Evolutionary conservation across 768 basidiomycete species (phyloP).

Genomic region (Clavaria fumosa): DNA sequence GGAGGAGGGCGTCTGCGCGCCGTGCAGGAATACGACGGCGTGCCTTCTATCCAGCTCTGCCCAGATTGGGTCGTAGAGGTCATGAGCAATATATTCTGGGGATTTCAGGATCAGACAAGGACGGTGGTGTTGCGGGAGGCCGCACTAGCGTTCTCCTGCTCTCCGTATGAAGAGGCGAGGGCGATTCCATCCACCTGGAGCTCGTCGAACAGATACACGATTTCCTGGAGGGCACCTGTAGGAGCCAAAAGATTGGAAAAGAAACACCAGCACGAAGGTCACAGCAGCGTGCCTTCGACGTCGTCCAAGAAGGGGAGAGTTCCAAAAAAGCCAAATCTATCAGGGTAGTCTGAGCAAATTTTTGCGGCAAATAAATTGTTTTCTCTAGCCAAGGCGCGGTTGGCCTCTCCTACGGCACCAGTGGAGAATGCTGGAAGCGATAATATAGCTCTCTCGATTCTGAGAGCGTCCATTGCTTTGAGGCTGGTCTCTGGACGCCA

Average conservation of each 20-base stretch:
- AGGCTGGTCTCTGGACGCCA: slow-evolving; percentile 48
- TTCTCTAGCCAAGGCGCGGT: slow-evolving; percentile 25
- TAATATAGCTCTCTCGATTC: slow-evolving; percentile 45
- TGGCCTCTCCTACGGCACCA: slow-evolving; percentile 24
- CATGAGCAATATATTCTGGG: slow-evolving; percentile 54
- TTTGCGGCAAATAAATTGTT: slow-evolving; percentile 33
- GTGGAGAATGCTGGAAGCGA: slow-evolving; percentile 44
- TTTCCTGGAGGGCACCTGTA: slow-evolving; percentile 43
- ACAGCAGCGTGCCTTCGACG: slow-evolving; percentile 30
- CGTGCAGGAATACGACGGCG: slow-evolving; percentile 59
- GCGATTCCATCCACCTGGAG: slow-evolving; percentile 51
- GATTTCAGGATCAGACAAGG: too few species aligned
- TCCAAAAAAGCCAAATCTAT: slow-evolving; percentile 57
- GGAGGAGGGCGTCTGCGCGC: slow-evolving; percentile 48
- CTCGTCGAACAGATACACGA: slow-evolving; percentile 43
- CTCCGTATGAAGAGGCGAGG: slow-evolving; percentile 52
- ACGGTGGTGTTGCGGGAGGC: too few species aligned
- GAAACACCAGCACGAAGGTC: not conserved
- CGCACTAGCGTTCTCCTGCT: slow-evolving; percentile 35
- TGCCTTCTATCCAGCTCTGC: slow-evolving; percentile 43
- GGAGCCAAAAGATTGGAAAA: not conserved
- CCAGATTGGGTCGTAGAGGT: slow-evolving; percentile 52
- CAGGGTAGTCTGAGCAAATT: slow-evolving; percentile 33
- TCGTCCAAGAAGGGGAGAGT: slow-evolving; percentile 48
- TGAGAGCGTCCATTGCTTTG: slow-evolving; percentile 43